Evolutionary conservation across 106 monocot species (phyloP), one percentile per base, ranked within the genome.

Genomic region (Phalaenopsis equestris): DNA sequence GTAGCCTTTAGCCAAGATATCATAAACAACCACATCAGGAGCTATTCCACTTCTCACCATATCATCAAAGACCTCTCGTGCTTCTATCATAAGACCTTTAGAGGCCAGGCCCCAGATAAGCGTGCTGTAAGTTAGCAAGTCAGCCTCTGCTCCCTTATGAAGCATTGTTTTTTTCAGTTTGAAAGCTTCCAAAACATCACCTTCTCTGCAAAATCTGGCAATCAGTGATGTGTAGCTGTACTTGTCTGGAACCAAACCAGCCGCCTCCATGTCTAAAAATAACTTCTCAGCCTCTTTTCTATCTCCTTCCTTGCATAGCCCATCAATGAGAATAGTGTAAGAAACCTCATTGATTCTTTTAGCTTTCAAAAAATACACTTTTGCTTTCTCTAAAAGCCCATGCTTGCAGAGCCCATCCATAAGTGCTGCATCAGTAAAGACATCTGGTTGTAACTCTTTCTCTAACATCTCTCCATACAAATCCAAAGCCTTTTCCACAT

Each of bases 71-170:
- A 83, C 79, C 74, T 79, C 70, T 58, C 30, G 79, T 58, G 83
- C 83, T 49, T 83, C 83, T 19, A 79, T 61, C 79, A 79, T 79
- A 74, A 83, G 57, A 6, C 83, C 83, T 83, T 79, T 83, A 41
- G 36, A 49, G 21, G 83, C 74, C 64, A 79, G 61, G 55, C 83
- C 79, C 79, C 83, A 83, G 16, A 79, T 78, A 78, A 82, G 82
- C 3, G 77, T 65, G 56, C 65, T 82, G 57, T 65, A 67, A 41
- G 77, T 82, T 67, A 82, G 77, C 67, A 82, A n/a, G 49, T 82
- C 83, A 46, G 83, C 67, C 17, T 56, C 46, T 8, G 65, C 56
- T 41, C 78, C 78, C 41, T 42, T 56, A 3, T 37, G 78, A 17
- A 79, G 78, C 79, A 83, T 83, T 38, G 24, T 55, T 45, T 74